Evolutionary conservation across 768 basidiomycete species (phyloP), one percentile per base, ranked within the genome.

Genomic region (Hericium rajendrae): DNA sequence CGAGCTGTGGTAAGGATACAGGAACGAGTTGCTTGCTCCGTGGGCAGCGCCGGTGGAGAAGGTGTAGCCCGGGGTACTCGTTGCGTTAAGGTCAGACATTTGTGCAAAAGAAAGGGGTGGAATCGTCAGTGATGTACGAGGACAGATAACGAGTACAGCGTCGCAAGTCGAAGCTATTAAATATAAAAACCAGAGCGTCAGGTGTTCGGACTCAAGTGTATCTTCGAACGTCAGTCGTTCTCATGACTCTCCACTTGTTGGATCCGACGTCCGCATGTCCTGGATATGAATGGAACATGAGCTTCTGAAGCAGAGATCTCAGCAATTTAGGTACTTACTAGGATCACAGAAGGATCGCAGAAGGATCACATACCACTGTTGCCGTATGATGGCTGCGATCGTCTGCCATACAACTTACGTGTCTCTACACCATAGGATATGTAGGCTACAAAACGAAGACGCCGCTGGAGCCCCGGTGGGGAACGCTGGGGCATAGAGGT

Each of bases 1-100:
- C 11, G 70, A 67, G 16, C 73, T 72, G 57, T 78, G 76, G 62
- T 71, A 66, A 11, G 76, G 71, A 48, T 72, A 69, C 11, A 78
- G 64, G 54, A 72, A 39, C 32, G 51, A 72, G 39, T 73, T 62
- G 51, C 58, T 26, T 28, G 56, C 49, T 41, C 62, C 56, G 18
- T 22, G 41, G 26, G 53, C 56, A 22, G 58, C 56, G 22, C 58
- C 56, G n/a, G 58, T 37, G 51, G 70, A 59, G 64, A 75, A 76
- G 18, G 69, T 63, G 60, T 74, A 70, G 15, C 66, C 59, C 5
- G 73, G 65, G 0, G 66, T 67, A 57, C 39, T 57, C 18, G 58
- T 62, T 48, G 59, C 26, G 41, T 64, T 62, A 55, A 57, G 59
- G 11, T 54, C 39, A 39, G 67, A 60, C 61, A 67, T 66, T 46